These are phyloP conservation scores for Euphorbia tirucalli DNA, from an alignment of 345 rosid species.

Conservation along the genomic window DNA sequence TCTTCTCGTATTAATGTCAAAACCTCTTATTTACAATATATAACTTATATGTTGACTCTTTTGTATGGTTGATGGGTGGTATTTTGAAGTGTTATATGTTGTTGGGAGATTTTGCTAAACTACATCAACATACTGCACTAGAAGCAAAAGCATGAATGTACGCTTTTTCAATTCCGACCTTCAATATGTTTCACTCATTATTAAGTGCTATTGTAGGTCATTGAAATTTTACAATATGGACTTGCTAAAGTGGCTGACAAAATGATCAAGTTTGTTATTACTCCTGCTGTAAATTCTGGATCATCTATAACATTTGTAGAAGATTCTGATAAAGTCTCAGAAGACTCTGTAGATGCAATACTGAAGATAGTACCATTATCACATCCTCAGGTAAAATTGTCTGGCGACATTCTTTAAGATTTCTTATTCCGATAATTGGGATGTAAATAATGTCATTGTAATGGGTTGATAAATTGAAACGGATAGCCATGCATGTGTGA, in stretches of 20 bases:
- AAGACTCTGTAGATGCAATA: conserved; percentile 44
- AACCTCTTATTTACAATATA: neutral
- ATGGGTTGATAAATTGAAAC: neutral
- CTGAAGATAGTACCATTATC: conserved; percentile 51
- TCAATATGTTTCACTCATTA: conserved; percentile 8
- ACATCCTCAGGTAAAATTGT: conserved; percentile 47
- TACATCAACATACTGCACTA: neutral
- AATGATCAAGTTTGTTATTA: conserved; percentile 74
- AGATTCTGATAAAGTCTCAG: conserved; percentile 44
- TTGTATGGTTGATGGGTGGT: neutral
- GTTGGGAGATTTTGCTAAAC: neutral
- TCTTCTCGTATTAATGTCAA: neutral
- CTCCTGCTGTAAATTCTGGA: conserved; percentile 62
- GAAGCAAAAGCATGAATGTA: neutral
- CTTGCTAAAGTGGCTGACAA: conserved; percentile 85
- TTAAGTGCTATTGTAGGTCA: conserved; percentile 48
- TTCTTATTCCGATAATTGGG: neutral
- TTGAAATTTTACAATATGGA: conserved; percentile 82
- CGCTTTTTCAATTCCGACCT: neutral
- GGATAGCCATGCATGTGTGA: neutral
- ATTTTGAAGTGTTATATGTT: neutral
- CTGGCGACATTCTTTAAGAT: conserved; percentile 1
- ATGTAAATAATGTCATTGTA: neutral
- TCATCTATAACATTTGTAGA: conserved; percentile 52
- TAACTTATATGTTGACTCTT: neutral